Evolutionary conservation across 2,329 filamentous ascomycete species (phyloP), one percentile per base, ranked within the genome.

Genomic region (Juglanconis oblonga): DNA sequence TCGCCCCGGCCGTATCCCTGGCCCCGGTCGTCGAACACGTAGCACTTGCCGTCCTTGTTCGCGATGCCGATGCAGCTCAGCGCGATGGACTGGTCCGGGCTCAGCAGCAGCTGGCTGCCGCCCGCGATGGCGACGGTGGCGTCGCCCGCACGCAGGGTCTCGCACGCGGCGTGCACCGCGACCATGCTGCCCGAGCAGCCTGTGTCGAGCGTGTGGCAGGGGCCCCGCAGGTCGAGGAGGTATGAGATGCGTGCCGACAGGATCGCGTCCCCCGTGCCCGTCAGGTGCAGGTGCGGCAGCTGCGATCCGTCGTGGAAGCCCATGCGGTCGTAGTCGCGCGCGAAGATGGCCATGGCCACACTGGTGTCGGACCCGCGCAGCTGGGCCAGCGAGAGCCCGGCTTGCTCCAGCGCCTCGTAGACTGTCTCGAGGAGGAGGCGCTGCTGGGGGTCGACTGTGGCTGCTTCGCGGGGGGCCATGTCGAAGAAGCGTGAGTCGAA

Each of bases 1-100:
- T 77, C 76, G 4, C 74, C 74, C 13, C 72, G 67, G 2, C 67
- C 73, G 44, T 74, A 76, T 3, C 76, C 76, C 48, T 72, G 67
- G 4, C 70, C 73, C 17, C 70, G 65, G 45, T 67, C 57, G 53
- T 75, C 73, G 50, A 69, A 73, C 7, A 66, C 62, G 10, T 67
- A 64, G 29, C 65, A 67, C 24, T 59, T 65, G 3, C 70, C 67
- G 44, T 65, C 63, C 6, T 63, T 58, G 33, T 65, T 66, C 7
- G 68, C 50, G 59, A 62, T 64, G 5, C 58, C 24, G 24, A 24
- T 60, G 40, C 5, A 45, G 5, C 62, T 59, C 59, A 69, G 61
- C 29, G 48, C 44, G 31, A 67, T 61, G 9, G 59, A 62, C 29
- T 64, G 64, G 8, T 68, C 70, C 2, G 71, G 70, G 8, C 40